Percentiles rank a stretch among this genome's conserved stretches.
Conservation (phyloP, 2,329 filamentous ascomycete species). For the Ceratocystis papillata region DNA sequence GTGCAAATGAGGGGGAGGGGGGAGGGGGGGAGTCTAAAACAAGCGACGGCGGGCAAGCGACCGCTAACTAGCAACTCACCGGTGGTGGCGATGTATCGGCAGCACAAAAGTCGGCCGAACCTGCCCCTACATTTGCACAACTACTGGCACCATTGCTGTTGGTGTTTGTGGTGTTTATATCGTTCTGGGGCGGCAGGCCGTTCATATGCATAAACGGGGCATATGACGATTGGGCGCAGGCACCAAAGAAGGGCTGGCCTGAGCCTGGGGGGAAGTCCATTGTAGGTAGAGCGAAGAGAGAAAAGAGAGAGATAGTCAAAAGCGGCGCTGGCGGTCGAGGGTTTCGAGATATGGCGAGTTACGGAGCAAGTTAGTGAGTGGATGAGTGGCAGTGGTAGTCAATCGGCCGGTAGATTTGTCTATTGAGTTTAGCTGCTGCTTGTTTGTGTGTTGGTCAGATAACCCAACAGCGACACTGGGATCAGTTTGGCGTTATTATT, state of each 20-base stretch:
- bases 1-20: background rate
- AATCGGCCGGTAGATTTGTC: no score
- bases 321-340: background rate
- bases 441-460: no score
- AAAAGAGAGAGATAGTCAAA: background rate
- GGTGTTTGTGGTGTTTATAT: background rate
- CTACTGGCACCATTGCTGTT: background rate
- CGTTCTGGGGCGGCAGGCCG: slow-evolving; percentile 39
- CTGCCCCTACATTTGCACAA: slow-evolving; percentile 41
- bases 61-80: slow-evolving; percentile 31
- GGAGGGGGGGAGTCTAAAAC: background rate
- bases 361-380: background rate
- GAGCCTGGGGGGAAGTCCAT: slow-evolving; percentile 26
- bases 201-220: slow-evolving; percentile 45
- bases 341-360: no score
- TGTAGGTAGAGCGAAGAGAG: background rate
- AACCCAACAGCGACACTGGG: no score
- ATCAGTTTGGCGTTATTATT: no score
- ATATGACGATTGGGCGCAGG: slow-evolving; percentile 39
- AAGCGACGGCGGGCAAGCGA: background rate
- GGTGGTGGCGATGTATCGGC: slow-evolving; percentile 43
- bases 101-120: slow-evolving; percentile 42
- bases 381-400: background rate
- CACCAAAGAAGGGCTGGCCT: slow-evolving; percentile 37
- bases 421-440: no score